Conservation (phyloP, 2,329 filamentous ascomycete species). For the Ceratocystis huliohia region DNA sequence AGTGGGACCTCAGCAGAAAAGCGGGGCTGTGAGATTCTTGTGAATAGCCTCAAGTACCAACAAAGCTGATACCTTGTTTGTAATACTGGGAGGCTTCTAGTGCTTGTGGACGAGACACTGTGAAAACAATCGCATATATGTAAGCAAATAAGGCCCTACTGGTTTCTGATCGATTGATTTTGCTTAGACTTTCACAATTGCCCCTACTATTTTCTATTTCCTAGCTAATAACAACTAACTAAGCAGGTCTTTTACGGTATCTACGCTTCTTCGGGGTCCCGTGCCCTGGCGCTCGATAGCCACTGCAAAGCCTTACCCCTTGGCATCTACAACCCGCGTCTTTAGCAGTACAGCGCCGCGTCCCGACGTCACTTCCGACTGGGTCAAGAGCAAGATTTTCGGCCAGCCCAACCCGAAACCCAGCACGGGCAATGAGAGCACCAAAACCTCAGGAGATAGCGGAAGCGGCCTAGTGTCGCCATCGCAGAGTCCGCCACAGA, state of each 20-base stretch:
- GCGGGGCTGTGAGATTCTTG: slow-evolving; percentile 12
- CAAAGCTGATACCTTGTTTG: not conserved
- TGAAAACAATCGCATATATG: not conserved
- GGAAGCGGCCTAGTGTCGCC: not conserved
- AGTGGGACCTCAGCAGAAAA: slow-evolving; percentile 6
- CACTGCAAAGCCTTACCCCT: not conserved
- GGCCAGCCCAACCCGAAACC: slow-evolving; percentile 12
- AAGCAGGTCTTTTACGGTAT: slow-evolving; percentile 10
- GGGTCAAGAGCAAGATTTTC: slow-evolving; percentile 17
- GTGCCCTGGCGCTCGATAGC: not conserved
- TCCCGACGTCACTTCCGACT: not conserved
- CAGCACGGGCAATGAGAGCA: not conserved
- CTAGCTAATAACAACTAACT: not conserved
- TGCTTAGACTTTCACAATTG: too few relatives aligned
- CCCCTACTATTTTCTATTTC: not conserved
- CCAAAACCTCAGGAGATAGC: not conserved
- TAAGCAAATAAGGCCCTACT: not conserved
- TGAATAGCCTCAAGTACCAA: slow-evolving; percentile 9
- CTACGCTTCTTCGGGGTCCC: slow-evolving; percentile 15
- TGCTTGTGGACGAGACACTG: not conserved
- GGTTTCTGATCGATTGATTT: too few relatives aligned
- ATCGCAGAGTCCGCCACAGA: slow-evolving; percentile 6
- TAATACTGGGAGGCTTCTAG: too few relatives aligned
- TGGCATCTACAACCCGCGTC: slow-evolving; percentile 3
- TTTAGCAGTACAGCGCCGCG: slow-evolving; percentile 14